Conservation (phyloP, 805 yeast species). For the Schizosaccharomyces osmophilus region DNA sequence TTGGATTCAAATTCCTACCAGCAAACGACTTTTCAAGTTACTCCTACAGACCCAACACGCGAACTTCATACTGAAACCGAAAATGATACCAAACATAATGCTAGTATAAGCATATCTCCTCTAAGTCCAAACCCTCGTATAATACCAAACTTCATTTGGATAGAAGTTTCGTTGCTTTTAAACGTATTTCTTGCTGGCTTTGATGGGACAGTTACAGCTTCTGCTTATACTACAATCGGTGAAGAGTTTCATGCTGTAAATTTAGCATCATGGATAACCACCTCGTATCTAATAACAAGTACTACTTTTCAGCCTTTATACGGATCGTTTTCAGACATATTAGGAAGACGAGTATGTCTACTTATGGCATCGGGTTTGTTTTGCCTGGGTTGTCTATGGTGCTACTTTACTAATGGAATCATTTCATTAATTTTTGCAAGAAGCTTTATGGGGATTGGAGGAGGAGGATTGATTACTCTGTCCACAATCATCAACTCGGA, state of each 20-base stretch:
- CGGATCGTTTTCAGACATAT: slow-evolving; percentile 38
- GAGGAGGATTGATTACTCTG: slow-evolving; percentile 46
- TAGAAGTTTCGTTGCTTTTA: slow-evolving; percentile 11
- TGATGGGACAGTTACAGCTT: slow-evolving; percentile 26
- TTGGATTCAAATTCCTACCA: too few species aligned
- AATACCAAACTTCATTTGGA: background rate
- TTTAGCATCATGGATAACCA: slow-evolving; percentile 38
- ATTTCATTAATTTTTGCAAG: slow-evolving; percentile 6
- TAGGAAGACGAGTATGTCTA: slow-evolving; percentile 12
- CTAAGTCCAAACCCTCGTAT: too few species aligned
- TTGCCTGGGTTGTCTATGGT: slow-evolving; percentile 9
- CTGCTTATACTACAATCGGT: slow-evolving; percentile 24
- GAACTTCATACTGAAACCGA: too few species aligned
- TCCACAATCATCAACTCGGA: slow-evolving; percentile 48
- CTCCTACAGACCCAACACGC: too few species aligned
- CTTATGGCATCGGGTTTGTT: slow-evolving; percentile 14
- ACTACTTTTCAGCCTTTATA: slow-evolving; percentile 45
- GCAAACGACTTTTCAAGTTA: too few species aligned
- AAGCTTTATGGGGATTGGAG: slow-evolving; percentile 43
- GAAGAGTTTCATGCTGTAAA: slow-evolving; percentile 25
- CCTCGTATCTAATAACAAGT: slow-evolving; percentile 36
- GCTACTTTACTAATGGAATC: slow-evolving; percentile 8
- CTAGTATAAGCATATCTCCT: too few species aligned
- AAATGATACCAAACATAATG: too few species aligned
- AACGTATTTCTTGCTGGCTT: slow-evolving; percentile 24